Evolutionary conservation across 257 asterid genomes (phyloP).

Genomic region (Solanum acaule): DNA sequence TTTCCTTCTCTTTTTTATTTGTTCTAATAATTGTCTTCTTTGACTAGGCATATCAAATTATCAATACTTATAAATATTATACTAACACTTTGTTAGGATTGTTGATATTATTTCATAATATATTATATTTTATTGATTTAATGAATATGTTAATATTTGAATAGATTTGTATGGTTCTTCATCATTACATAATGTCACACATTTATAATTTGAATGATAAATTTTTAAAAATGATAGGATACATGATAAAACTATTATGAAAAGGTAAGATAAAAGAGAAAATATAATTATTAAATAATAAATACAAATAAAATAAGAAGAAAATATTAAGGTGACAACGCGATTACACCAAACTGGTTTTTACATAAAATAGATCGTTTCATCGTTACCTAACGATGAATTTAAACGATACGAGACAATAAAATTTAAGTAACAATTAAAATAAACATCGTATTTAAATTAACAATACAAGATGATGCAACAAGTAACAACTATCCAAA

Average conservation of each 20-base stretch:
- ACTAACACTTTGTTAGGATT: not conserved
- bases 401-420: too few species aligned
- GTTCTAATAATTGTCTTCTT: not conserved
- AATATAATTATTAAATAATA: too few species aligned
- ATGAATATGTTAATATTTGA: too few species aligned
- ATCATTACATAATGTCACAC: fast-evolving
- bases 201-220: fast-evolving
- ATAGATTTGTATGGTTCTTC: too few species aligned
- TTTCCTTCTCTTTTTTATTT: not conserved
- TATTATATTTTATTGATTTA: too few species aligned
- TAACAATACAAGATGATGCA: too few species aligned
- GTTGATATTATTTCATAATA: not conserved
- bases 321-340: too few species aligned
- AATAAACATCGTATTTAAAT: fast-evolving
- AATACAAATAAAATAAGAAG: too few species aligned
- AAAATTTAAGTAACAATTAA: too few species aligned
- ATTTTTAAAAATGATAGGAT: too few species aligned
- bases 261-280: too few species aligned
- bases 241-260: fast-evolving
- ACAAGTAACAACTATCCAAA: fast-evolving
- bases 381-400: fast-evolving
- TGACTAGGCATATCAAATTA: not conserved
- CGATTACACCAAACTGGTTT: fast-evolving
- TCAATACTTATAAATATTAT: not conserved
- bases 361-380: too few species aligned